These are phyloP conservation scores for Lyophyllum semitale DNA, from an alignment of 768 basidiomycete genomes.

Conservation along the genomic window DNA sequence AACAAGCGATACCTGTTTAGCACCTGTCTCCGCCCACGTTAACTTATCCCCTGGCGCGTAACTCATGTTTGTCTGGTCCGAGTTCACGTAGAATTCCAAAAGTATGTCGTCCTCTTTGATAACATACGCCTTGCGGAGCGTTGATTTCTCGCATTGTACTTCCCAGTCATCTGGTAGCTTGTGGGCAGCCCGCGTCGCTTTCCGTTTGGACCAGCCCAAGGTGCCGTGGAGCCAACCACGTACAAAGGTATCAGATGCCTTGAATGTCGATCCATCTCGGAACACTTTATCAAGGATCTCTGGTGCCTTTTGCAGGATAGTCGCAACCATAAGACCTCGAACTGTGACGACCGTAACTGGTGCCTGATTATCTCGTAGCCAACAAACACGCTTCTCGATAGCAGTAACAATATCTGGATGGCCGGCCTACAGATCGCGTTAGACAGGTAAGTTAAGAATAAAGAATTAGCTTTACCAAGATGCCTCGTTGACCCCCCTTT, in stretches of 20 bases:
- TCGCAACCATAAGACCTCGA: conserved; percentile 30
- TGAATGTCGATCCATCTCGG: conserved; percentile 27
- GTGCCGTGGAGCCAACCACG: conserved; percentile 11
- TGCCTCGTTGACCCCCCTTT: conserved; percentile 19
- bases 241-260: conserved; percentile 26
- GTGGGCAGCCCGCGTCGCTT: conserved; percentile 32
- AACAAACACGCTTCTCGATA: conserved; percentile 17
- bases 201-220: conserved; percentile 26
- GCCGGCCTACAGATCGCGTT: conserved; percentile 7
- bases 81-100: conserved; percentile 29
- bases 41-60: no score
- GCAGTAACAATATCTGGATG: conserved; percentile 18
- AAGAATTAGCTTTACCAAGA: conserved; percentile 22
- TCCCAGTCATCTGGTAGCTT: conserved; percentile 1
- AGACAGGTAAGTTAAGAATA: no score
- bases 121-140: conserved; percentile 23
- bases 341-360: conserved; percentile 25
- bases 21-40: background rate
- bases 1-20: background rate
- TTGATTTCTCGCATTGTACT: conserved; percentile 7
- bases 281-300: conserved; percentile 25
- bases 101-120: conserved; percentile 34
- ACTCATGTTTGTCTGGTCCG: no score
- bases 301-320: conserved; percentile 21
- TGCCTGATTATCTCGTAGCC: conserved; percentile 19